A percentile compares a stretch with the other conserved stretches of the same genome.
Conservation (phyloP, 2,329 filamentous ascomycete genomes). For the Fonsecaea pedrosoi region DNA sequence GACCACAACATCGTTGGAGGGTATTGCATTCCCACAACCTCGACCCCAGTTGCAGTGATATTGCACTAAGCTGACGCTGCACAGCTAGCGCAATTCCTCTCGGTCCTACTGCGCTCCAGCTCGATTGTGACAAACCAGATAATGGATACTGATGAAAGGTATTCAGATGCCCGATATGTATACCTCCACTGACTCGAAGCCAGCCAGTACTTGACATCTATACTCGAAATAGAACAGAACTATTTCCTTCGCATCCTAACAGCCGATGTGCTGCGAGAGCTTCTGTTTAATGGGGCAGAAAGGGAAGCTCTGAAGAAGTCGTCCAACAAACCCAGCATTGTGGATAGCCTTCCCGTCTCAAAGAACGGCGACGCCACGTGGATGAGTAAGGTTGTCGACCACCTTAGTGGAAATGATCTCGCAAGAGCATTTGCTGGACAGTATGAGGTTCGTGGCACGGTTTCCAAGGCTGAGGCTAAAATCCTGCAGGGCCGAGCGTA, state of each 20-base stretch:
- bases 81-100: constrained; percentile 28
- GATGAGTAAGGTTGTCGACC: constrained; percentile 28
- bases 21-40: constrained; percentile 5
- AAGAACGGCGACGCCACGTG: constrained; percentile 19
- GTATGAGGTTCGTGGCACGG: not conserved
- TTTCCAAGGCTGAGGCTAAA: constrained; percentile 1
- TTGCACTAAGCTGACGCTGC: constrained; percentile 1
- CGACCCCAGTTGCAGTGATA: not conserved
- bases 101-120: constrained; percentile 18
- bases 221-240: constrained; percentile 20
- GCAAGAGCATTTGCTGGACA: constrained; percentile 12
- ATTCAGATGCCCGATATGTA: not conserved
- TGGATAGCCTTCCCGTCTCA: constrained; percentile 20
- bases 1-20: constrained; percentile 20
- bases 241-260: constrained; percentile 32
- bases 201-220: constrained; percentile 15
- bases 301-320: constrained; percentile 16
- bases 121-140: constrained; percentile 5
- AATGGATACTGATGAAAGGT: constrained; percentile 16
- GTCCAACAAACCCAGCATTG: not conserved
- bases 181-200: constrained; percentile 14
- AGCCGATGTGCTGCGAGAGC: constrained; percentile 34
- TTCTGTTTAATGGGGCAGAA: constrained; percentile 22
- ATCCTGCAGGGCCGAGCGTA: constrained; percentile 17
- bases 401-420: constrained; percentile 18